A percentile compares a stretch with the other conserved stretches of the same genome.
These are phyloP conservation scores for Saccharata proteae DNA, from an alignment of 2,329 filamentous ascomycete genomes.

Conservation along the genomic window DNA sequence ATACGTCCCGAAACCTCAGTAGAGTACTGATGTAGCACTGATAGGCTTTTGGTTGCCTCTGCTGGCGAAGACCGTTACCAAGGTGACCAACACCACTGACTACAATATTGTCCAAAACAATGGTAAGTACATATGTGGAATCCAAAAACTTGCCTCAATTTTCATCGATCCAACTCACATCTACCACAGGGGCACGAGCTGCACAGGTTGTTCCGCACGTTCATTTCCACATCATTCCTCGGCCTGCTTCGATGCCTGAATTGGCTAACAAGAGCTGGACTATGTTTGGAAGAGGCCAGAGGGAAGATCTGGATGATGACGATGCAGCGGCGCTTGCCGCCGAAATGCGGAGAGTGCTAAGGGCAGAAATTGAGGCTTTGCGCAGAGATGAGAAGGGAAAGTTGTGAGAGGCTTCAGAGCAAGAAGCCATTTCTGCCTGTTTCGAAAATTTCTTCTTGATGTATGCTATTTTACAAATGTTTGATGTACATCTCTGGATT, in stretches of 20 bases:
- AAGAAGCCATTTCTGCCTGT: too few species aligned
- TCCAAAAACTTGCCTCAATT: not conserved
- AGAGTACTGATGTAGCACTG: too few species aligned
- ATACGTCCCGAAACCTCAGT: too few species aligned
- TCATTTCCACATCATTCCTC: conserved; percentile 88
- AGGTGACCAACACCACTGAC: conserved; percentile 59
- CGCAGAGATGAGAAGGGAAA: conserved; percentile 6
- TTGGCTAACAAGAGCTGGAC: conserved; percentile 54
- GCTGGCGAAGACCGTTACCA: conserved; percentile 58
- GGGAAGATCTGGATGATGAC: conserved; percentile 66
- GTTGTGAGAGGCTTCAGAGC: too few species aligned
- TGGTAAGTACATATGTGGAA: conserved; percentile 31
- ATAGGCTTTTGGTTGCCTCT: conserved; percentile 51
- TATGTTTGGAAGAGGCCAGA: conserved; percentile 66
- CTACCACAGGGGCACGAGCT: conserved; percentile 54
- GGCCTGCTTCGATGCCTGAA: conserved; percentile 48
- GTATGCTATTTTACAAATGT: too few species aligned
- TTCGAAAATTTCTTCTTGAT: too few species aligned
- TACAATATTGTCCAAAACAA: conserved; percentile 99
- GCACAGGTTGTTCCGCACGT: conserved; percentile 89
- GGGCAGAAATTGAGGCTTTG: conserved; percentile 22
- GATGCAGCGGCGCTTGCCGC: conserved; percentile 52
- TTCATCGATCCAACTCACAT: not conserved
- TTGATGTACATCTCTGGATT: too few species aligned
- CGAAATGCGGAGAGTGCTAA: conserved; percentile 31